Base-by-base conservation (phyloP, 1,284 basidiomycete species). In the Schizophyllum amplum region DNA sequence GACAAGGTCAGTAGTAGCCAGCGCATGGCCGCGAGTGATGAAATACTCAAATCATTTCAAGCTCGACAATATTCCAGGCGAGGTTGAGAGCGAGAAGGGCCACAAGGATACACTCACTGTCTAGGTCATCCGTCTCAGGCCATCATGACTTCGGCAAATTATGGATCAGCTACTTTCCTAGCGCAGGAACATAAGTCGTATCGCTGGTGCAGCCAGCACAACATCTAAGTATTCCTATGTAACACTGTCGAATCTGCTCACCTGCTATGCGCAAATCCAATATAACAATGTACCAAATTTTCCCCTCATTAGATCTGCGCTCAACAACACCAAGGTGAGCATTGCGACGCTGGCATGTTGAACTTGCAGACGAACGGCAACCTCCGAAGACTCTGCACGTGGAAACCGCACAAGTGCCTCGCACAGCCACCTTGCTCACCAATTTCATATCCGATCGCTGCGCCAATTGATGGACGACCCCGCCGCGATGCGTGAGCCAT, bases 21-120 rank as follows among this genome's bases (percentile, higher is more conserved):
- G 11, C 33, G 4, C 7, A 9, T 2, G n/a, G n/a, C n/a, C 4
- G 33, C 7, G 17, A 17, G 33, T 42, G 13, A 42, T 42, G 4
- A 9, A n/a, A 42, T 42, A 9, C 33, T 42, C 13, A 42, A 3
- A 4, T 51, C 54, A 5, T 50, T 48, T 33, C 5, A 58, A 87
- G 85, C 70, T 89, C 47, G 85, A 90, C 5, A 75, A 79, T 33
- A 88, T 90, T 60, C 88, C 88, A 0, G 85, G 85, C 22, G 87
- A 89, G 53, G 80, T 76, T 5, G 78, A 78, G 51, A 79, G 76
- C 65, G 80, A 83, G 77, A 78, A 75, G 63, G 79, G 80, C 20
- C 75, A 75, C 66, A 69, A 72, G 61, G 80, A 82, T 53, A 72
- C 33, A 17, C 33, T 42, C 13, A 13, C 33, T 9, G 13, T 42